These are phyloP conservation scores for Ballota nigra DNA, from an alignment of 257 asterid species.

Conservation along the genomic window DNA sequence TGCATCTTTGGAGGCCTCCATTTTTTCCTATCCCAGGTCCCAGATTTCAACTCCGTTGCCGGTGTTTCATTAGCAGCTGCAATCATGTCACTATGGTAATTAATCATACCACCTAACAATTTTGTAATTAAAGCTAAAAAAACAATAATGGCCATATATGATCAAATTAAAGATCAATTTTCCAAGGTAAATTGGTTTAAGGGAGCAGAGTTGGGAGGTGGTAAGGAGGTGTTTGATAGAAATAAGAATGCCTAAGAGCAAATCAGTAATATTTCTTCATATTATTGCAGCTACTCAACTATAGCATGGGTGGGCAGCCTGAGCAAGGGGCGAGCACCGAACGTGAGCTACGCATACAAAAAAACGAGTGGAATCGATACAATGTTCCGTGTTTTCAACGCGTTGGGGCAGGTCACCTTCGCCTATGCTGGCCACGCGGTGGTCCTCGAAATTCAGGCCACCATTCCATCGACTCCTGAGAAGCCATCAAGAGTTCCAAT, in stretches of 20 bases:
- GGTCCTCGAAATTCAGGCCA: conserved; percentile 82
- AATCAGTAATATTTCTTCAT: too few species aligned
- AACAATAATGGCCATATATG: too few species aligned
- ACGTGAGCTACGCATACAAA: conserved; percentile 70
- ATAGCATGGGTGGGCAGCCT: conserved; percentile 84
- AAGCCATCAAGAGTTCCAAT: conserved; percentile 73
- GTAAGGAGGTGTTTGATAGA: too few species aligned
- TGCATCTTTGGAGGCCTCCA: conserved; percentile 83
- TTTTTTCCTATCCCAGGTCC: conserved; percentile 82
- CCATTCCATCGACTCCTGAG: conserved; percentile 87
- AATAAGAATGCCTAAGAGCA: too few species aligned
- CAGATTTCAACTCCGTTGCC: conserved; percentile 79
- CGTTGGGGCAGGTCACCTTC: conserved; percentile 76
- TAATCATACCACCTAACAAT: too few species aligned
- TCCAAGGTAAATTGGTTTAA: too few species aligned
- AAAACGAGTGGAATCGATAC: conserved; percentile 45
- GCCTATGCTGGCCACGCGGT: conserved; percentile 94
- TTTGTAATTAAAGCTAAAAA: too few species aligned
- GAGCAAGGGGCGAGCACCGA: conserved; percentile 51
- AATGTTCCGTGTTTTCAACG: conserved; percentile 72
- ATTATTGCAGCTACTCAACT: conserved; percentile 56
- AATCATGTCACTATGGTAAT: conserved; percentile 75
- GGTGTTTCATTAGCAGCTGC: conserved; percentile 88
- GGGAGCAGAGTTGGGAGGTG: too few species aligned
- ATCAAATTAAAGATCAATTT: too few species aligned